A percentile compares a stretch with the other conserved stretches of the same genome.
Conservation (phyloP, 2,329 filamentous ascomycete species). For the Cladosporium austrohemisphaericum region DNA sequence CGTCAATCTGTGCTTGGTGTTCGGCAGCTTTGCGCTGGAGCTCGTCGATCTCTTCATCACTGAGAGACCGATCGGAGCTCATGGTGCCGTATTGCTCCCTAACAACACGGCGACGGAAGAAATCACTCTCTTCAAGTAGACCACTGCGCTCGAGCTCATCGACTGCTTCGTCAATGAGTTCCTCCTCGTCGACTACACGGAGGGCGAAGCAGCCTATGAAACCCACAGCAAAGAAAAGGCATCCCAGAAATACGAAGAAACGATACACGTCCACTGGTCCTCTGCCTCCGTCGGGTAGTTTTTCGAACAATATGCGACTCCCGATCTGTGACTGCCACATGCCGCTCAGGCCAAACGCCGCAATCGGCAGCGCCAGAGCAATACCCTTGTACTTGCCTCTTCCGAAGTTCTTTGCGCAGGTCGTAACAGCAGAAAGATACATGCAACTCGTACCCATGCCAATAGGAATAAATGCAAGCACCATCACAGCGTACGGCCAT, state of each 20-base stretch:
- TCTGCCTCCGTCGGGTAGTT: conserved; percentile 55
- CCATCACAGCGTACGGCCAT: conserved; percentile 78
- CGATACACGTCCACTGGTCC: conserved; percentile 70
- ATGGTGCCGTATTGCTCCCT: conserved; percentile 57
- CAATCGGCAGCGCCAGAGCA: conserved; percentile 85
- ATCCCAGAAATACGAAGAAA: conserved; percentile 81
- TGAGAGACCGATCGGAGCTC: conserved; percentile 37
- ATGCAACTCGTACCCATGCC: conserved; percentile 82
- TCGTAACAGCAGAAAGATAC: conserved; percentile 88
- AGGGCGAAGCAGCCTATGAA: conserved; percentile 70
- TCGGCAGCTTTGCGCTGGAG: conserved; percentile 44
- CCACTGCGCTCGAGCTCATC: conserved; percentile 90
- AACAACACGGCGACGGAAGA: conserved; percentile 52
- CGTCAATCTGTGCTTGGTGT: conserved; percentile 45
- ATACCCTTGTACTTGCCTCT: conserved; percentile 81
- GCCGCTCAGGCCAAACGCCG: conserved; percentile 85
- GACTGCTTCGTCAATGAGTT: conserved; percentile 83
- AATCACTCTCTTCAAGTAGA: conserved; percentile 68
- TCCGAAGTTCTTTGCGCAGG: conserved; percentile 97
- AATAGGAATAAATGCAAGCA: conserved; percentile 76
- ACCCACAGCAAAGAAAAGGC: conserved; percentile 68
- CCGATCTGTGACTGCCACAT: conserved; percentile 95
- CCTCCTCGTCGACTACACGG: conserved; percentile 75
- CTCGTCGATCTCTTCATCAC: conserved; percentile 46
- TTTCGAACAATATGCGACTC: conserved; percentile 71